These are phyloP conservation scores for Termitomyces sp. DNA, from an alignment of 768 basidiomycete species.

Conservation along the genomic window DNA sequence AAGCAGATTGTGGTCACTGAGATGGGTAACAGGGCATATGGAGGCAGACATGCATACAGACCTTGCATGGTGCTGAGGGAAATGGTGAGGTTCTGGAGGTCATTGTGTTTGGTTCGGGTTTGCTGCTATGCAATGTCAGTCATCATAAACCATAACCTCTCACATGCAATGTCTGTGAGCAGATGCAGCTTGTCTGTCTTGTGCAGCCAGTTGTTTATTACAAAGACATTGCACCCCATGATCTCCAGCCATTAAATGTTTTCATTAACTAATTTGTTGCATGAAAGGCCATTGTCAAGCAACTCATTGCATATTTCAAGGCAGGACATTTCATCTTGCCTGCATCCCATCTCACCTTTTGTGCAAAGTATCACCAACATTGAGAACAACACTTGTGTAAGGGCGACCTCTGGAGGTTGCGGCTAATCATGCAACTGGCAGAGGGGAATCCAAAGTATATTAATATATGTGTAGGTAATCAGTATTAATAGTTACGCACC, in stretches of 20 bases:
- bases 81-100: constrained; percentile 78
- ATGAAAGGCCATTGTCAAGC: constrained; percentile 97
- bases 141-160: constrained; percentile 38
- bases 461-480: no score
- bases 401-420: no score
- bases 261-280: constrained; percentile 92
- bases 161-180: constrained; percentile 65
- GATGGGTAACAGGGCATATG: neutral
- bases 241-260: constrained; percentile 89
- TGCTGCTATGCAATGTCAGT: neutral
- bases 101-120: constrained; percentile 22
- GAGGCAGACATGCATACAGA: constrained; percentile 21
- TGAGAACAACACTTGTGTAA: constrained; percentile 93
- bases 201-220: constrained; percentile 82
- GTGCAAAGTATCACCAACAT: constrained; percentile 65
- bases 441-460: no score
- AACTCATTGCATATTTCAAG: constrained; percentile 90
- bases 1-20: no score
- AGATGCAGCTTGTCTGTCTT: constrained; percentile 71
- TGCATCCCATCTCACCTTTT: neutral
- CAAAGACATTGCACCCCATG: constrained; percentile 87
- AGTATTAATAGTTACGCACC: no score
- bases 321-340: constrained; percentile 13
- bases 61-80: constrained; percentile 94
- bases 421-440: no score